These are phyloP conservation scores for Bipolaris oryzae DNA, from an alignment of 2,329 filamentous ascomycete genomes.

Conservation along the genomic window DNA sequence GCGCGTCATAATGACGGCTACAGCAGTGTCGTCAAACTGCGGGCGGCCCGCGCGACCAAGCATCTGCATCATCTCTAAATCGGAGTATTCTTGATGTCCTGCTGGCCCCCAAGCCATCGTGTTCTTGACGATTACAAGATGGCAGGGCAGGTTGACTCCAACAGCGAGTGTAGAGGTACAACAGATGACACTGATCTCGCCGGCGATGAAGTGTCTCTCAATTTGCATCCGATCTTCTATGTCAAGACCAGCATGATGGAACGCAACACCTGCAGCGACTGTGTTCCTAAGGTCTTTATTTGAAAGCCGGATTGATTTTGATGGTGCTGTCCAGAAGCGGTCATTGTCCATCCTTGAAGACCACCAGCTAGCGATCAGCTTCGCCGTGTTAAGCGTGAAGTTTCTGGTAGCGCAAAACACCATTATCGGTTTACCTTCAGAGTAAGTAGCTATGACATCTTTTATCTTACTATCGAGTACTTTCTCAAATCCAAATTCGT, in stretches of 20 bases:
- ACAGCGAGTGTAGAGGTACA: slow-evolving; percentile 86
- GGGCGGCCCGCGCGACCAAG: slow-evolving; percentile 81
- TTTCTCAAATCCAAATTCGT: slow-evolving; percentile 80
- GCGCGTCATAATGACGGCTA: slow-evolving; percentile 80
- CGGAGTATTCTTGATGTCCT: slow-evolving; percentile 71
- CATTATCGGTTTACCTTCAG: slow-evolving; percentile 75
- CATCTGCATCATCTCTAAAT: slow-evolving; percentile 91
- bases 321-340: slow-evolving; percentile 68
- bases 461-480: slow-evolving; percentile 69
- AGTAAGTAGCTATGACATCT: slow-evolving; percentile 69
- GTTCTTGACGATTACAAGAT: slow-evolving; percentile 82
- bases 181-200: slow-evolving; percentile 80
- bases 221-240: slow-evolving; percentile 67
- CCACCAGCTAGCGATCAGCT: slow-evolving; percentile 71
- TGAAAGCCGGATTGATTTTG: slow-evolving; percentile 56
- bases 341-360: slow-evolving; percentile 56
- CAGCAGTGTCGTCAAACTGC: slow-evolving; percentile 78
- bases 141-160: slow-evolving; percentile 82
- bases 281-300: slow-evolving; percentile 66
- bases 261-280: slow-evolving; percentile 69
- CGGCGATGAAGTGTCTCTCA: slow-evolving; percentile 71
- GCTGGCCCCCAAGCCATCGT: slow-evolving; percentile 66
- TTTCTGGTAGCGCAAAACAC: slow-evolving; percentile 82
- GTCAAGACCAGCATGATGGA: slow-evolving; percentile 80
- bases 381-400: slow-evolving; percentile 71